Percentiles rank a stretch among this genome's conserved stretches.
These are phyloP conservation scores for Pleoardoris graminearum DNA, from an alignment of 2,329 filamentous ascomycete species.

Conservation along the genomic window DNA sequence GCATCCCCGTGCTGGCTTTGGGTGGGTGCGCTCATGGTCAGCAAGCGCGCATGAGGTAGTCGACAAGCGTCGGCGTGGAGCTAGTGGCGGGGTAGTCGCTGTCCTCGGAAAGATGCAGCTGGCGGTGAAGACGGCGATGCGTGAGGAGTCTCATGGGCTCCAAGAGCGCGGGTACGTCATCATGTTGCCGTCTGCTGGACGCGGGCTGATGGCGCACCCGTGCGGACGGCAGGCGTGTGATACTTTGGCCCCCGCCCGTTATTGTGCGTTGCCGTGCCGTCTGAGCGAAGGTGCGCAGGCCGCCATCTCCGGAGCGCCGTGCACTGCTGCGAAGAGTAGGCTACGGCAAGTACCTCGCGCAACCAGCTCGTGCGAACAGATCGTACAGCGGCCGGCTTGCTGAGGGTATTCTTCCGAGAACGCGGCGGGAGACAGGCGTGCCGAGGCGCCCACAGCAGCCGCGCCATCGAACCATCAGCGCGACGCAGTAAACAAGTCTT, in stretches of 20 bases:
- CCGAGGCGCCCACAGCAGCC: conserved; percentile 6
- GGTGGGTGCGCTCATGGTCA: conserved; percentile 15
- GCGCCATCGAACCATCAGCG: conserved; percentile 9
- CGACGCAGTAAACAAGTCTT: background rate
- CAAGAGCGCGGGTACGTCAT: conserved; percentile 11
- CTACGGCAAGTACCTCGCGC: too few species aligned
- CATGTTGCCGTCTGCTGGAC: conserved; percentile 11
- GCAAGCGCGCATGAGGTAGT: background rate
- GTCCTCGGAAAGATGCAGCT: conserved; percentile 1
- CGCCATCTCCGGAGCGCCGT: background rate
- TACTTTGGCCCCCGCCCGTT: too few species aligned
- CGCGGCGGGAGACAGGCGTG: too few species aligned
- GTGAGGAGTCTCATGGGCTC: conserved; percentile 4
- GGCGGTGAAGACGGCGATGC: conserved; percentile 1
- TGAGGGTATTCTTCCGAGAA: too few species aligned
- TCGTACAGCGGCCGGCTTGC: background rate
- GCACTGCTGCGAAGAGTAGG: too few species aligned
- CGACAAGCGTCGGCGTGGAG: background rate
- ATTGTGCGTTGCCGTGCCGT: too few species aligned
- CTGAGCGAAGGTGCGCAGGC: background rate
- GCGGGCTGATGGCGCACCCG: conserved; percentile 19
- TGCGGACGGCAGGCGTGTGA: conserved; percentile 19
- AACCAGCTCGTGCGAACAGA: too few species aligned
- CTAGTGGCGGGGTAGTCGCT: conserved; percentile 1
- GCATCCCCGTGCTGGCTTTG: conserved; percentile 13